Conservation (phyloP, 306 rosid species). For the Prunus dulcis region DNA sequence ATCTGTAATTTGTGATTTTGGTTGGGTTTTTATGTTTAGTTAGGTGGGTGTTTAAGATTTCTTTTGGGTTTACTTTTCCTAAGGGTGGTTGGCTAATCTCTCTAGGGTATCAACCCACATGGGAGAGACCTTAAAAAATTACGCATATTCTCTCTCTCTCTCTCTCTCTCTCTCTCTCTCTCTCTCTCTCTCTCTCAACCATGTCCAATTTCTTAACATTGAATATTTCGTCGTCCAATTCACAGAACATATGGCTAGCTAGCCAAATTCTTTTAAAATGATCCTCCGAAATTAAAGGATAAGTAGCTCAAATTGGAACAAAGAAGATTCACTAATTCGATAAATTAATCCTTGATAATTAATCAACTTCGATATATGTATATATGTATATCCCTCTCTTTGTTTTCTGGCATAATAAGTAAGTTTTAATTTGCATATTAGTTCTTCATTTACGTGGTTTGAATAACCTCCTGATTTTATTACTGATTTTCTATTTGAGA, state of each 20-base stretch:
- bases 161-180: background rate
- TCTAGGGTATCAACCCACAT: slow-evolving; percentile 50
- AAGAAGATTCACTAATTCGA: slow-evolving; percentile 8
- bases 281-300: slow-evolving; percentile 17
- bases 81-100: slow-evolving; percentile 30
- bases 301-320: background rate
- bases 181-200: background rate
- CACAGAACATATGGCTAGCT: background rate
- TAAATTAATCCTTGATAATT: background rate
- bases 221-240: background rate
- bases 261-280: background rate
- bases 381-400: too few species aligned
- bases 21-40: slow-evolving; percentile 17
- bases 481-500: too few species aligned
- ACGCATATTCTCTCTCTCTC: background rate
- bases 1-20: slow-evolving; percentile 15
- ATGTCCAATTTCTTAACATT: background rate
- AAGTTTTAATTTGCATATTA: background rate
- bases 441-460: too few species aligned
- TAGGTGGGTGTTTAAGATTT: slow-evolving; percentile 16
- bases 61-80: slow-evolving; percentile 15
- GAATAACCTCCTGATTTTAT: too few species aligned
- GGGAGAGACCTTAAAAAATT: slow-evolving; percentile 9
- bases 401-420: background rate
- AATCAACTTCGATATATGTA: too few species aligned